Evolutionary conservation across 306 rosid genomes (phyloP).

Genomic region (Hippophae gyantsensis): DNA sequence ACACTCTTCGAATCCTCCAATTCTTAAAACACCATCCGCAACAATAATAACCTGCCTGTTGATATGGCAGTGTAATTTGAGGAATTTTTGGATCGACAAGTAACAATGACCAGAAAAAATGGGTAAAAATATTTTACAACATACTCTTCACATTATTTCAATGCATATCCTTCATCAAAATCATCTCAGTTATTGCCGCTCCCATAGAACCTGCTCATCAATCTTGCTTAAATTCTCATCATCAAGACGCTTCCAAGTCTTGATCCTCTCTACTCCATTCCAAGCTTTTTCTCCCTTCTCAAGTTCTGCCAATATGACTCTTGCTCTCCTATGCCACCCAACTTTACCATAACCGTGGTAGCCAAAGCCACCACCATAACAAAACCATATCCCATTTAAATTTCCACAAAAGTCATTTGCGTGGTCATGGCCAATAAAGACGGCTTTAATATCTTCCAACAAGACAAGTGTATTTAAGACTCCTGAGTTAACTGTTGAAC

Average conservation of each 20-base stretch:
- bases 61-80: too few species aligned
- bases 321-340: constrained; percentile 84
- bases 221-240: constrained; percentile 61
- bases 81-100: too few species aligned
- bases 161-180: background rate
- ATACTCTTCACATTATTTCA: background rate
- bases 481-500: constrained; percentile 67
- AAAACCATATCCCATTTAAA: constrained; percentile 75
- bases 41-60: too few species aligned
- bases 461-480: constrained; percentile 53
- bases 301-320: constrained; percentile 62
- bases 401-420: constrained; percentile 79
- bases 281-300: constrained; percentile 45
- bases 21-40: too few species aligned
- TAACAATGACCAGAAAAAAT: too few species aligned
- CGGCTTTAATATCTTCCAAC: constrained; percentile 81
- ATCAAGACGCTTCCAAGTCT: constrained; percentile 87
- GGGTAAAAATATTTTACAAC: too few species aligned
- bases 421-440: constrained; percentile 91
- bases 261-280: constrained; percentile 55
- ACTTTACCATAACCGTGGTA: constrained; percentile 77
- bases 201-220: constrained; percentile 75
- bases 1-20: too few species aligned
- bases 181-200: constrained; percentile 14
- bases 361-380: constrained; percentile 95